Evolutionary conservation across 1,139 yeast species (phyloP).

Genomic region (Debaryomyces sp.): DNA sequence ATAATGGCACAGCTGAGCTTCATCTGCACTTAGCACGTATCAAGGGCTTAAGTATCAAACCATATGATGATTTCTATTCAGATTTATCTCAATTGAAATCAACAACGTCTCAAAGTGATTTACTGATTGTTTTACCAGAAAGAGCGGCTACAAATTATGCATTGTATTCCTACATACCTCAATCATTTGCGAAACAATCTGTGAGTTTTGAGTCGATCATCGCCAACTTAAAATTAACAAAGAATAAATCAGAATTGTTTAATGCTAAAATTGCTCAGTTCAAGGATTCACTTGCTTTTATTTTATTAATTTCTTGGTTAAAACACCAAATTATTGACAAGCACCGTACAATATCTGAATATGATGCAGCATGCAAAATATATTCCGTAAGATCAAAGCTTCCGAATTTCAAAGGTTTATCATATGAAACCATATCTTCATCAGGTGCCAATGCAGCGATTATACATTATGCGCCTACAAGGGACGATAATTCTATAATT

Average conservation of each 20-base stretch:
- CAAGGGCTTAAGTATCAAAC: conserved; percentile 30
- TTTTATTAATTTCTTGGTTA: conserved; percentile 45
- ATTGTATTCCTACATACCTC: conserved; percentile 31
- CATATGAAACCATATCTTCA: conserved; percentile 58
- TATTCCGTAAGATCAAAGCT: conserved; percentile 41
- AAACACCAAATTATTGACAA: conserved; percentile 36
- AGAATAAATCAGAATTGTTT: conserved; percentile 40
- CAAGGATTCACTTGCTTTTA: conserved; percentile 47
- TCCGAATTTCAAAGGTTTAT: conserved; percentile 53
- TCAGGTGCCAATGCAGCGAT: conserved; percentile 58
- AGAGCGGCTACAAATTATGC: conserved; percentile 38
- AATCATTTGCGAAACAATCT: conserved; percentile 27
- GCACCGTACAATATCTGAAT: conserved; percentile 33
- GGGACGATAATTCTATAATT: conserved; percentile 39
- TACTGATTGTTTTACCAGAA: conserved; percentile 35
- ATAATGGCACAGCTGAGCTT: conserved; percentile 18
- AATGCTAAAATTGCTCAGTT: conserved; percentile 46
- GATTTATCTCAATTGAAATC: conserved; percentile 30
- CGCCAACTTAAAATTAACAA: conserved; percentile 37
- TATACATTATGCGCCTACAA: conserved; percentile 58
- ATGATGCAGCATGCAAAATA: conserved; percentile 47
- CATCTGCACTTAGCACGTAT: conserved; percentile 31
- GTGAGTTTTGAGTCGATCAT: conserved; percentile 36
- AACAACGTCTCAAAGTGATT: conserved; percentile 19
- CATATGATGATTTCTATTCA: conserved; percentile 32